Evolutionary conservation across 768 basidiomycete species (phyloP), one percentile per base, ranked within the genome.

Genomic region (Saitozyma podzolica): DNA sequence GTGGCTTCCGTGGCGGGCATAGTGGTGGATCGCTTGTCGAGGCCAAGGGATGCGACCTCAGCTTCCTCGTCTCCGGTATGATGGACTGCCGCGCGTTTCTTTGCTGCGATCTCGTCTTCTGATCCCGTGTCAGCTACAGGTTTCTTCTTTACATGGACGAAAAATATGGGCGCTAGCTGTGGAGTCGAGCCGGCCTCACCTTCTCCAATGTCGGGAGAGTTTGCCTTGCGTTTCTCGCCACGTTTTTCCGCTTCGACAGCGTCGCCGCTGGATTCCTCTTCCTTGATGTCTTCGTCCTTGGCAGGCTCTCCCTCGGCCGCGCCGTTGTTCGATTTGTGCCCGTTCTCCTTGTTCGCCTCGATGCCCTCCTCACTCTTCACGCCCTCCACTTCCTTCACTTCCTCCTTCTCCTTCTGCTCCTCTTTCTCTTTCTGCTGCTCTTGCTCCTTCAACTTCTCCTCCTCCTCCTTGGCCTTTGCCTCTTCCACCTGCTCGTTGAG

Each of bases 191-290:
- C 5, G 29, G 29, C 29, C 29, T 29, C 29, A 29, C 29, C 29
- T 29, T 66, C 63, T 78, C 78, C 78, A 16, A 65, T 70, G 61
- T 80, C 78, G 10, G 78, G 74, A 50, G 65, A 66, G 59, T 76
- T 74, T 3, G 78, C 78, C 59, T 79, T 79, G 13, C 78, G 56
- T 69, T 79, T 79, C 56, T 70, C 72, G 1, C 75, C 73, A 10
- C 74, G 57, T 55, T 75, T 76, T 43, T 67, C 67, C 41, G 63
- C 67, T 11, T 59, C 63, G 20, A 56, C 65, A 7, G 59, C 61
- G 11, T 57, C 56, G 41, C 63, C 29, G 55, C 49, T 9, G 54
- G 17, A 39, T 39, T 39, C 52, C 19, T 40, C 54, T 9, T 42
- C 45, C 43, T 61, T 41, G 9, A 52, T 20, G 54, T 42, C 48